Percentiles rank a stretch among this genome's conserved stretches.
These are phyloP conservation scores for Picochlorum sp. DNA, from an alignment of 139 green algal species.

Conservation along the genomic window DNA sequence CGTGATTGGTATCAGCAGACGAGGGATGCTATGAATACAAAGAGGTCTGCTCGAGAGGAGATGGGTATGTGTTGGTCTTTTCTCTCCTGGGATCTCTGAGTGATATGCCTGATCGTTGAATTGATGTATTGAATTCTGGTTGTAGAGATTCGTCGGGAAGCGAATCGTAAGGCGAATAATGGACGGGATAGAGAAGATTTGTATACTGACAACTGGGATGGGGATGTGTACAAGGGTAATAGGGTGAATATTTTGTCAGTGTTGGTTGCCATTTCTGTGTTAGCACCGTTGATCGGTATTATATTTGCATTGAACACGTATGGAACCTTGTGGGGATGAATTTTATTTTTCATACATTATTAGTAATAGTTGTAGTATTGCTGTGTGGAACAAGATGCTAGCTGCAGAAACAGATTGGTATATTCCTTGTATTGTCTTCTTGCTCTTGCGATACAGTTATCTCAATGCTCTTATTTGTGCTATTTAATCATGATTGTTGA, in stretches of 20 bases:
- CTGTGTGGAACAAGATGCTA: too few relatives aligned
- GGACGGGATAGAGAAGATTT: conserved; percentile 40
- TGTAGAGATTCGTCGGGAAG: conserved; percentile 1
- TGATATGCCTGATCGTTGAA: too few relatives aligned
- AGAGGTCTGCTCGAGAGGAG: background rate
- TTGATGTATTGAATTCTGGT: background rate
- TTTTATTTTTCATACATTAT: too few relatives aligned
- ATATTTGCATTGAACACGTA: conserved; percentile 54
- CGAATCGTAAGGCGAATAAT: background rate
- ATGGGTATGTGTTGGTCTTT: background rate
- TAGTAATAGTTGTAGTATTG: too few relatives aligned
- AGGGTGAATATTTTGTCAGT: conserved; percentile 40
- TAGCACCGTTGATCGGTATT: conserved; percentile 43
- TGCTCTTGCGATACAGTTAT: too few relatives aligned
- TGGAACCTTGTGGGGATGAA: conserved; percentile 52
- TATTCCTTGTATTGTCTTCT: too few relatives aligned
- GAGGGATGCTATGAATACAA: background rate
- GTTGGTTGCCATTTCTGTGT: conserved; percentile 32
- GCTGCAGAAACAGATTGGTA: too few relatives aligned
- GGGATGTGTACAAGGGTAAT: conserved; percentile 47
- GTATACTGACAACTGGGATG: conserved; percentile 63
- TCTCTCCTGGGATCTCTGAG: too few relatives aligned
- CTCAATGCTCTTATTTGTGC: too few relatives aligned
- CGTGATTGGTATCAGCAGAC: conserved; percentile 9
- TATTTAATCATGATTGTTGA: too few relatives aligned